These are phyloP conservation scores for Pilatotrama ljubarskyi DNA, from an alignment of 768 basidiomycete species.

Conservation along the genomic window DNA sequence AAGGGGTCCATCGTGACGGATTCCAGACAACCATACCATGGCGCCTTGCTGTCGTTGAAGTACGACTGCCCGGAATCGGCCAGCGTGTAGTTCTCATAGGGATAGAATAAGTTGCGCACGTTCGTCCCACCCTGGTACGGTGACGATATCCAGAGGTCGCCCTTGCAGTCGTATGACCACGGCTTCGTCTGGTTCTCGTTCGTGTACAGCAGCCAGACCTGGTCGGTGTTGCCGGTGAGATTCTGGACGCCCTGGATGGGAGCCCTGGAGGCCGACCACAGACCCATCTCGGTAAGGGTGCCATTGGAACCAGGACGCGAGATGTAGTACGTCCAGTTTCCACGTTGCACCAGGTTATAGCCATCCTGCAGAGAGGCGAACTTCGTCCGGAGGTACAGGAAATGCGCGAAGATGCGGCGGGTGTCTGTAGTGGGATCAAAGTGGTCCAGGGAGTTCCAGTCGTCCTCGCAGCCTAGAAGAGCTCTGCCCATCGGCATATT, in stretches of 20 bases:
- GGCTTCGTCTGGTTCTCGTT: constrained; percentile 79
- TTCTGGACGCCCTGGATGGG: constrained; percentile 60
- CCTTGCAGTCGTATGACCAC: constrained; percentile 62
- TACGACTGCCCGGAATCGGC: constrained; percentile 65
- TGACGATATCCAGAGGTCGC: constrained; percentile 70
- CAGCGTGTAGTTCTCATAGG: constrained; percentile 79
- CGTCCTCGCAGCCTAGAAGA: constrained; percentile 80
- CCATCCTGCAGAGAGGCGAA: constrained; percentile 86
- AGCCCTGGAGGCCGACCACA: constrained; percentile 79
- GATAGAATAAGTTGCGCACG: constrained; percentile 77
- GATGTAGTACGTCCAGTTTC: constrained; percentile 82
- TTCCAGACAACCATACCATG: constrained; percentile 75
- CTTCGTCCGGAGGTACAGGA: constrained; percentile 63
- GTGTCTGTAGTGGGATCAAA: constrained; percentile 87
- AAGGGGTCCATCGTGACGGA: constrained; percentile 67
- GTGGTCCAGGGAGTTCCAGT: constrained; percentile 93
- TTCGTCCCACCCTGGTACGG: constrained; percentile 63
- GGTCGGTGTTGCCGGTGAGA: constrained; percentile 61
- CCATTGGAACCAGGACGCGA: constrained; percentile 82
- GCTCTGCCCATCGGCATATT: constrained; percentile 85
- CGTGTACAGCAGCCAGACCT: constrained; percentile 83
- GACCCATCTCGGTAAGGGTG: constrained; percentile 81
- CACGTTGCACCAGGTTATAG: constrained; percentile 76
- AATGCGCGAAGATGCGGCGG: constrained; percentile 72
- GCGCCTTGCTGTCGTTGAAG: constrained; percentile 55